These are phyloP conservation scores for Prunus campanulata DNA, from an alignment of 306 rosid species.

Conservation along the genomic window DNA sequence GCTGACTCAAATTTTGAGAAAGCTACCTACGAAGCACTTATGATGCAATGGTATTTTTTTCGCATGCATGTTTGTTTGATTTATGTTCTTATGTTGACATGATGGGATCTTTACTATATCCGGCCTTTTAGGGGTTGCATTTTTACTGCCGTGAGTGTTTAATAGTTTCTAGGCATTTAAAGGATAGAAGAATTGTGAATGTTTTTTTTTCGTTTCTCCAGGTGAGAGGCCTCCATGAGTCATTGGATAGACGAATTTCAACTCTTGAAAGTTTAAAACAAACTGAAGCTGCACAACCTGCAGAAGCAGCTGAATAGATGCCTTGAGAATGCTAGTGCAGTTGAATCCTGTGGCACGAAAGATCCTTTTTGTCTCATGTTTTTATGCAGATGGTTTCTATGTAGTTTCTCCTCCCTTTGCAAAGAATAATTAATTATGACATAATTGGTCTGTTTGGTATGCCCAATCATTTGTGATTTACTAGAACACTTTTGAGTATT, in stretches of 20 bases:
- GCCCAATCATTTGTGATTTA: background rate
- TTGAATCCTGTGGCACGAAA: slow-evolving; percentile 20
- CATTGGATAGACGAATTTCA: slow-evolving; percentile 69
- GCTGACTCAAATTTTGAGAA: background rate
- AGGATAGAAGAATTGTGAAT: background rate
- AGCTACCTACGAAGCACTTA: background rate
- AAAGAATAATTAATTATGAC: slow-evolving; percentile 35
- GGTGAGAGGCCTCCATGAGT: slow-evolving; percentile 65
- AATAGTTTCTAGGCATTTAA: background rate
- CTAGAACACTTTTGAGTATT: background rate
- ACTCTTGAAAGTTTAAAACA: slow-evolving; percentile 71
- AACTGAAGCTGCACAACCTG: slow-evolving; percentile 49
- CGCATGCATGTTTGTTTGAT: background rate
- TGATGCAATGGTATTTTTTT: background rate
- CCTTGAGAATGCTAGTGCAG: slow-evolving; percentile 7
- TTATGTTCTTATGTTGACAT: background rate
- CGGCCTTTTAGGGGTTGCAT: background rate
- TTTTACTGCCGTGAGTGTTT: background rate
- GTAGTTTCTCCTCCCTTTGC: slow-evolving; percentile 17
- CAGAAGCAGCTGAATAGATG: slow-evolving; percentile 52
- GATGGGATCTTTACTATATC: background rate
- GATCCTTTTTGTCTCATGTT: slow-evolving; percentile 14
- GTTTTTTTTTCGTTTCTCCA: slow-evolving; percentile 34
- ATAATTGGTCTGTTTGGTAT: background rate
- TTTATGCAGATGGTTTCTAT: slow-evolving; percentile 16